These are phyloP conservation scores for Tylopilus rubrobrunneus DNA, from an alignment of 768 basidiomycete species.

Conservation along the genomic window DNA sequence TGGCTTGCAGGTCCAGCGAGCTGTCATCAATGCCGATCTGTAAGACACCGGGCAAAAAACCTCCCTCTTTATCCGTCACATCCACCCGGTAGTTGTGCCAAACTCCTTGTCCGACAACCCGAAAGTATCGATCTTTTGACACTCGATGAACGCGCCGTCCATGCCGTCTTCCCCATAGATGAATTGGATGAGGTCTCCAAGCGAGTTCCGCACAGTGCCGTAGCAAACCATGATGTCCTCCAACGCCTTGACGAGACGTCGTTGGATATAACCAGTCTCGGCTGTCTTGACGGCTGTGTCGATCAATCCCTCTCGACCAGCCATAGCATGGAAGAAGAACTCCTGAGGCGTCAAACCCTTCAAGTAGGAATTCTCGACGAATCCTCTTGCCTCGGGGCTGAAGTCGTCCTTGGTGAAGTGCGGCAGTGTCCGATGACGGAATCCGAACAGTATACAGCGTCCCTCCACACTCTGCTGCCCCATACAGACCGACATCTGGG, in stretches of 20 bases:
- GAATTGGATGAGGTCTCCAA: slow-evolving; percentile 95
- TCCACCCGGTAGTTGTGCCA: slow-evolving; percentile 92
- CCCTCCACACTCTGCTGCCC: slow-evolving; percentile 99
- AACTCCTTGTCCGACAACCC: slow-evolving; percentile 78
- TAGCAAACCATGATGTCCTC: slow-evolving; percentile 98
- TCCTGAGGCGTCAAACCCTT: slow-evolving; percentile 96
- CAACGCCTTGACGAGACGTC: slow-evolving; percentile 94
- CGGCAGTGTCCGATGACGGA: slow-evolving; percentile 92
- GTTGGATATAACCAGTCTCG: slow-evolving; percentile 98
- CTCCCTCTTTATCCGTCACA: slow-evolving; percentile 72
- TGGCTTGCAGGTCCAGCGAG: slow-evolving; percentile 76
- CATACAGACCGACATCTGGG: slow-evolving; percentile 99
- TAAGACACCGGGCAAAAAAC: slow-evolving; percentile 74
- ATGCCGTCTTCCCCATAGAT: slow-evolving; percentile 98
- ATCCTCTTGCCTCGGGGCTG: slow-evolving; percentile 95
- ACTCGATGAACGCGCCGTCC: slow-evolving; percentile 97
- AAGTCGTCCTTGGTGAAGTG: slow-evolving; percentile 99
- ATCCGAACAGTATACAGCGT: slow-evolving; percentile 96
- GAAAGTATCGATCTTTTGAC: slow-evolving; percentile 89
- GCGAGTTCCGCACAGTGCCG: slow-evolving; percentile 94
- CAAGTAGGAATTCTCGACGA: slow-evolving; percentile 98
- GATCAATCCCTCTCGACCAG: slow-evolving; percentile 97
- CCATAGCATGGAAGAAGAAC: slow-evolving; percentile 99
- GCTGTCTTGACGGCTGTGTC: slow-evolving; percentile 99
- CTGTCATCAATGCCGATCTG: slow-evolving; percentile 87